Base-by-base conservation (phyloP, 2,329 filamentous ascomycete genomes). In the Fusarium sarcochroum region DNA sequence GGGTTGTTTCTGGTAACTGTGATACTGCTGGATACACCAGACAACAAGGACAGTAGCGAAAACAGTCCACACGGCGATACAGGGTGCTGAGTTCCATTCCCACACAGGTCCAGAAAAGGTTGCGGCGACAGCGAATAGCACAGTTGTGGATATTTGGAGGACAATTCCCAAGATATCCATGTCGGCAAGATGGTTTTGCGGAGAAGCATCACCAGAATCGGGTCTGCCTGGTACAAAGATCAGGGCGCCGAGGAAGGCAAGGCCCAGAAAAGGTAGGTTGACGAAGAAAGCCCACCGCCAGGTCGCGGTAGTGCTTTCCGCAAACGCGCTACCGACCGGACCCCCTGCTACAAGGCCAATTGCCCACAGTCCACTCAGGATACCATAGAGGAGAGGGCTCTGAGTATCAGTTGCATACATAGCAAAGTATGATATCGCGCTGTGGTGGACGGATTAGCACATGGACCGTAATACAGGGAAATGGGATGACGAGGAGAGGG, bases 281-380 rank as follows among this genome's bases (percentile, higher is more conserved):
- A 88, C 83, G 69, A 88, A 88, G 69, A 86, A 85, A 0, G 79
- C 80, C 80, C 78, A 83, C 63, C 82, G 74, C 82, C 82, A 84
- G 7, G 78, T 80, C 2, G 78, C 78, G 7, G 73, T 61, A 7
- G 68, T 69, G 27, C 80, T 78, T 14, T 76, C 69, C 1, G 77
- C 76, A 35, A 81, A 79, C 5, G 70, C 41, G 25, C 41, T 54
- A 7, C 51, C 41, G 2, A 46, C 44, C 7, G 51, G 41, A 5
- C 51, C 51, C 3, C 51, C 51, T 21, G 38, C 21, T 7, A 54
- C 41, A 20, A 54, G 51, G 13, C 51, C 51, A 30, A 54, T 37
- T 5, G 51, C 51, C 51, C 41, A 54, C 17, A 54, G 32, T 9
- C 30, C 41, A 17, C 51, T 54, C 21, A 54, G 21, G 13, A 54